phyloP scores from a whole-genome alignment of 148 eudicot species.

The Cornus suecica region DNA sequence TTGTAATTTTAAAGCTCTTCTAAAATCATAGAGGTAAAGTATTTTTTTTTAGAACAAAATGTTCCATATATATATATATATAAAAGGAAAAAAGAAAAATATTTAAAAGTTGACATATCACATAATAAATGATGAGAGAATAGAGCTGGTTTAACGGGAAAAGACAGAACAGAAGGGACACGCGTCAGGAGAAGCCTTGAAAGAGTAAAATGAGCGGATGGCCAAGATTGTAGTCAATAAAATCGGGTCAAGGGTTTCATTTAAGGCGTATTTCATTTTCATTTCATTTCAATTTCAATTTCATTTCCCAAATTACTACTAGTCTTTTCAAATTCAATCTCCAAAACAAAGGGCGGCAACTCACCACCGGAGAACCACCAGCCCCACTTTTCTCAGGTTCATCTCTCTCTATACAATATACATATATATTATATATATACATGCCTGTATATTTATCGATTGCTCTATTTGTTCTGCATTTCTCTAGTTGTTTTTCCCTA shows the following conservation, averaged over 20 bases:
- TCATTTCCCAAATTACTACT: conserved; percentile 8
- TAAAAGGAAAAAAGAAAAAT: no score
- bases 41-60: no score
- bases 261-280: conserved; percentile 6
- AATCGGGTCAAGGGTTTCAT: conserved; percentile 15
- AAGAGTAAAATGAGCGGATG: conserved; percentile 13
- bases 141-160: neutral
- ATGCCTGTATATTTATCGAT: no score
- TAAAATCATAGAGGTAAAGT: no score
- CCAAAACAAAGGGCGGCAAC: conserved; percentile 8
- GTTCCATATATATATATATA: no score
- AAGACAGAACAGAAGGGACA: neutral
- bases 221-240: conserved; percentile 10
- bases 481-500: neutral
- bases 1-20: no score
- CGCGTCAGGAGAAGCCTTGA: neutral
- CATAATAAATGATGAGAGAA: no score
- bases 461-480: neutral
- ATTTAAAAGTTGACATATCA: no score
- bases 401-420: neutral
- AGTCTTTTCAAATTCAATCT: conserved; percentile 8
- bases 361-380: neutral
- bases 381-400: neutral
- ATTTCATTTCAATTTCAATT: conserved; percentile 17
- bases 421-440: no score